Conservation (phyloP, 2,329 filamentous ascomycete genomes). For the Alternaria brassicicola region DNA sequence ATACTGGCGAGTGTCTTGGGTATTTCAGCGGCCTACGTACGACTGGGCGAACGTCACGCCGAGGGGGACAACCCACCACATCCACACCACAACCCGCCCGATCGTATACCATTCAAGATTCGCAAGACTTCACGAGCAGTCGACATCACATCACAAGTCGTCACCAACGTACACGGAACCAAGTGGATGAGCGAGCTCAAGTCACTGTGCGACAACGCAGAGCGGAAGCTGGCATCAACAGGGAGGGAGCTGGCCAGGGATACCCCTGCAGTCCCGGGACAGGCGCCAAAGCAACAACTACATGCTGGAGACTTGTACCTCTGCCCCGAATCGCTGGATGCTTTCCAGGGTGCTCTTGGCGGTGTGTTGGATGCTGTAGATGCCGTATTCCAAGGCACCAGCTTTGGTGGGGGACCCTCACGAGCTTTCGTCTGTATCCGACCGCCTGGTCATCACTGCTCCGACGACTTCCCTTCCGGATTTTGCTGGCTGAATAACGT, state of each 20-base stretch:
- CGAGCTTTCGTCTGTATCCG: conserved; percentile 91
- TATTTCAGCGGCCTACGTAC: conserved; percentile 84
- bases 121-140: conserved; percentile 77
- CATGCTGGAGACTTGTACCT: conserved; percentile 93
- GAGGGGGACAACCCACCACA: conserved; percentile 72
- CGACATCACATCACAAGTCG: conserved; percentile 73
- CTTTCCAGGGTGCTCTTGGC: conserved; percentile 88
- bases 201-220: conserved; percentile 81
- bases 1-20: conserved; percentile 84
- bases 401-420: conserved; percentile 60
- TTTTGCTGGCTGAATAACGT: conserved; percentile 99
- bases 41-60: conserved; percentile 80
- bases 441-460: conserved; percentile 95
- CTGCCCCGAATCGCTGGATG: conserved; percentile 81
- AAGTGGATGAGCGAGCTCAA: conserved; percentile 95
- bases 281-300: conserved; percentile 68
- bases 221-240: conserved; percentile 75
- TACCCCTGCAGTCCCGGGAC: conserved; percentile 29
- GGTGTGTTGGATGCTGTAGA: conserved; percentile 95
- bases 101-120: conserved; percentile 79
- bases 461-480: conserved; percentile 83
- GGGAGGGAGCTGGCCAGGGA: conserved; percentile 76
- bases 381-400: conserved; percentile 69
- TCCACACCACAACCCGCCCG: conserved; percentile 65
- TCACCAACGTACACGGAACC: conserved; percentile 87